Evolutionary conservation across 176 grass and related monocot species (phyloP), one percentile per base, ranked within the genome.

Genomic region (Avena eriantha): DNA sequence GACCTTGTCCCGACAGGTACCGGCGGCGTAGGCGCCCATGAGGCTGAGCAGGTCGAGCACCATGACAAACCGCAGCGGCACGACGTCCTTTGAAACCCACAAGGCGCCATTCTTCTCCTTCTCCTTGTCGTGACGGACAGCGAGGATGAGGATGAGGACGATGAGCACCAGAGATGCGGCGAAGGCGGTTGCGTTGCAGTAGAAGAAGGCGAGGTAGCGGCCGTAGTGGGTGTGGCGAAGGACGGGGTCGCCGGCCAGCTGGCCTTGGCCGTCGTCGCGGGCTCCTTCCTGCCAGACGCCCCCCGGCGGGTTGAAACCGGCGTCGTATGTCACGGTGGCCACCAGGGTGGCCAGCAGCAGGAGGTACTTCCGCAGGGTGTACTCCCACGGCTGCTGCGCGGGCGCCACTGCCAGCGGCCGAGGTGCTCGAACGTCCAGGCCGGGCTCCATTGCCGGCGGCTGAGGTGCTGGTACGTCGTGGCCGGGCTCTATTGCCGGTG

Each of bases 341-440:
- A 84, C 73, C 39, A 89, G 54, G n/a, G 68, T 26, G 14, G 87
- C 81, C 36, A 87, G 85, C 77, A 87, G 51, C 65, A 79, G 66
- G 7, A 87, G 33, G 69, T 81, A 87, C 85, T 87, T 87, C 14
- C 76, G 76, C 64, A 83, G 53, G n/a, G 9, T 76, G 47, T 76
- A 76, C 73, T 76, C 67, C 67, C 67, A 69, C 8, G 67, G 67
- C 67, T 69, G 67, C 33, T 68, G 61, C 0, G 24, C 10, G 68
- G 35, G 36, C 18, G 19, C 36, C 36, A n/a, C 13, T 45, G 39
- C 19, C 39, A 36, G 35, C 35, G 12, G 8, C 67, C 5, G 26
- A 26, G 24, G 1, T 16, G 24, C 39, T 4, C 3, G 35, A 2
- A 36, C 35, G 35, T 36, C 35, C 4, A 36, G 35, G 35, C 35